A percentile compares a stretch with the other conserved stretches of the same genome.
These are phyloP conservation scores for Amylostereum areolatum DNA, from an alignment of 1,284 basidiomycete genomes.

Conservation along the genomic window DNA sequence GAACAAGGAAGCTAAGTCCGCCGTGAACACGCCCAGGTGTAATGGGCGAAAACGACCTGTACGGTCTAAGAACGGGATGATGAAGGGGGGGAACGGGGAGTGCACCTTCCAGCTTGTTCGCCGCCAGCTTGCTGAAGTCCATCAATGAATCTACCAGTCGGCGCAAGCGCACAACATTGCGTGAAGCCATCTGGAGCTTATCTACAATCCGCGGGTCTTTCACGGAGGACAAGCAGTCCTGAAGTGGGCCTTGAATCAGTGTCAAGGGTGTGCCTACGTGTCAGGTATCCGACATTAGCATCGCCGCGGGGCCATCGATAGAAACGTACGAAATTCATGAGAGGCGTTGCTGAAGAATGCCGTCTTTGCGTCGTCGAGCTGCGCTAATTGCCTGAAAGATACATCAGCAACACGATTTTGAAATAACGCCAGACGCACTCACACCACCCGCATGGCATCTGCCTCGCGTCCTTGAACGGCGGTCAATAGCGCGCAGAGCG, in stretches of 20 bases:
- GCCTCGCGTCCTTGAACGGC: neutral
- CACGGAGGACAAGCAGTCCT: neutral
- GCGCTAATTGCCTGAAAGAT: neutral
- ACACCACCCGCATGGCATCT: neutral
- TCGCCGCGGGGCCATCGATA: too few relatives aligned
- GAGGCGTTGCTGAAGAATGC: slow-evolving; percentile 1
- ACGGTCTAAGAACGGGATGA: too few relatives aligned
- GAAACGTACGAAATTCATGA: neutral
- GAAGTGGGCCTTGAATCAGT: neutral
- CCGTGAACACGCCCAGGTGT: neutral
- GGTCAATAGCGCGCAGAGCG: neutral
- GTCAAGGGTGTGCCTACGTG: neutral
- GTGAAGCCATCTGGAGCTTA: neutral
- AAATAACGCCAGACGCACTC: too few relatives aligned
- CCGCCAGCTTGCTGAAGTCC: neutral
- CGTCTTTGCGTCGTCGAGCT: slow-evolving; percentile 1
- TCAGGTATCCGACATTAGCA: too few relatives aligned
- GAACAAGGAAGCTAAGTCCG: neutral
- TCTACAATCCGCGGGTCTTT: neutral
- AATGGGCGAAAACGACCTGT: neutral
- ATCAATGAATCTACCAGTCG: neutral
- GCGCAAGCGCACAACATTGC: neutral
- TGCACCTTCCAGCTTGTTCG: neutral
- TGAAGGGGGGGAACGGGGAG: too few relatives aligned
- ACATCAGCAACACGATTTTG: too few relatives aligned